These are phyloP conservation scores for Globisporangium okanoganense DNA, from an alignment of 352 stramenopile genomes.

Conservation along the genomic window DNA sequence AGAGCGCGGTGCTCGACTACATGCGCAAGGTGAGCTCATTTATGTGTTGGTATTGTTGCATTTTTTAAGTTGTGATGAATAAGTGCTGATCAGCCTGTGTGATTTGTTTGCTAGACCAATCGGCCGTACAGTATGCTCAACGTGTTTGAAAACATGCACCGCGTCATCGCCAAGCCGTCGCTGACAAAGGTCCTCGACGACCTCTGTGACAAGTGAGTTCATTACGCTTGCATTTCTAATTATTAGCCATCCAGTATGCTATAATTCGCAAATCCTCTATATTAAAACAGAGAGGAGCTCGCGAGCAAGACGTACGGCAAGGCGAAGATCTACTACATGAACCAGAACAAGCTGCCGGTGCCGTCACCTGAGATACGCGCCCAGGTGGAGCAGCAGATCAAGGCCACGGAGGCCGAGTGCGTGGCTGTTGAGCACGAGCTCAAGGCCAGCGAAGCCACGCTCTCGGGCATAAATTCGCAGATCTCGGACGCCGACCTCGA, in stretches of 20 bases:
- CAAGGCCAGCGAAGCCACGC: constrained; percentile 38
- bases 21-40: constrained; percentile 51
- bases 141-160: constrained; percentile 84
- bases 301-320: constrained; percentile 76
- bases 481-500: constrained; percentile 67
- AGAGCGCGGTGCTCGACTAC: constrained; percentile 58
- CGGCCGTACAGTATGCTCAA: constrained; percentile 82
- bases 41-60: neutral
- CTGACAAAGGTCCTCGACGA: constrained; percentile 76
- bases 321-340: constrained; percentile 82
- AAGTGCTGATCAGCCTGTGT: constrained; percentile 8
- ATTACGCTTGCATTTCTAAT: neutral
- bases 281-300: constrained; percentile 42
- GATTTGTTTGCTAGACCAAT: constrained; percentile 42
- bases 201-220: constrained; percentile 50
- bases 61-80: constrained; percentile 3
- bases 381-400: constrained; percentile 52
- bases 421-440: constrained; percentile 46
- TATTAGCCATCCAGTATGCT: neutral
- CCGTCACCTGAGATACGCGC: constrained; percentile 42
- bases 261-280: neutral
- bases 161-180: constrained; percentile 61
- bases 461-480: constrained; percentile 51
- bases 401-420: constrained; percentile 42
- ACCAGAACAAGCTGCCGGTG: constrained; percentile 62